Evolutionary conservation across 805 yeast genomes (phyloP).

Genomic region (Clavispora carvajalis): DNA sequence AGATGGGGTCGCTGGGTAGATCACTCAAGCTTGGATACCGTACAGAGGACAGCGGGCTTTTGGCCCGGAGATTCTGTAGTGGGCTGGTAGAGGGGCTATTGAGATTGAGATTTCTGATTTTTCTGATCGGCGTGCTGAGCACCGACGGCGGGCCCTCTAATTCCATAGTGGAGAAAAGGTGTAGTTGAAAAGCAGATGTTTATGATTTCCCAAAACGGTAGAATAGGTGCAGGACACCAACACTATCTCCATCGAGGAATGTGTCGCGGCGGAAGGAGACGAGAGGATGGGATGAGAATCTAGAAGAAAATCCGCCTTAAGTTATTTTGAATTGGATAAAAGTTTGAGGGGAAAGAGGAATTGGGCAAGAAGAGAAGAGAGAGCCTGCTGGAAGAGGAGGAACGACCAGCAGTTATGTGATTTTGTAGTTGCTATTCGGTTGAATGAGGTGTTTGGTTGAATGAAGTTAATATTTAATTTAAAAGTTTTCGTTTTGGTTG

Average conservation of each 20-base stretch:
- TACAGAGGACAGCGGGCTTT: constrained; percentile 4
- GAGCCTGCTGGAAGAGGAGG: no score
- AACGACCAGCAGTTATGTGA: no score
- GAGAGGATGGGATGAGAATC: background rate
- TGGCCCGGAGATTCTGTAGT: background rate
- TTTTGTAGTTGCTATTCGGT: no score
- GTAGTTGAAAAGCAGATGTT: background rate
- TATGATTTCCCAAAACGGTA: background rate
- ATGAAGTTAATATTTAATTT: no score
- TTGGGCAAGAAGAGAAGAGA: background rate
- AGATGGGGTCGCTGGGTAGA: constrained; percentile 8
- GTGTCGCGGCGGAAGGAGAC: background rate
- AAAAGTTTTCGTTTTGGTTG: no score
- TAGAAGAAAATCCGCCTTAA: no score
- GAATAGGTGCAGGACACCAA: constrained; percentile 1
- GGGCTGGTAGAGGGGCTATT: constrained; percentile 22
- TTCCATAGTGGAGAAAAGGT: constrained; percentile 7
- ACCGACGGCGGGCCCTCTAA: constrained; percentile 9
- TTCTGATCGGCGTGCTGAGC: constrained; percentile 38
- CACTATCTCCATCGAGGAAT: background rate
- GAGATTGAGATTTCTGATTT: constrained; percentile 27
- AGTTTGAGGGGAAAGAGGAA: no score
- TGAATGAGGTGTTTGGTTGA: no score
- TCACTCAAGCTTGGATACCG: constrained; percentile 14
- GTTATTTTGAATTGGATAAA: no score